Evolutionary conservation across 805 yeast genomes (phyloP).

Genomic region (Candida bentonensis): DNA sequence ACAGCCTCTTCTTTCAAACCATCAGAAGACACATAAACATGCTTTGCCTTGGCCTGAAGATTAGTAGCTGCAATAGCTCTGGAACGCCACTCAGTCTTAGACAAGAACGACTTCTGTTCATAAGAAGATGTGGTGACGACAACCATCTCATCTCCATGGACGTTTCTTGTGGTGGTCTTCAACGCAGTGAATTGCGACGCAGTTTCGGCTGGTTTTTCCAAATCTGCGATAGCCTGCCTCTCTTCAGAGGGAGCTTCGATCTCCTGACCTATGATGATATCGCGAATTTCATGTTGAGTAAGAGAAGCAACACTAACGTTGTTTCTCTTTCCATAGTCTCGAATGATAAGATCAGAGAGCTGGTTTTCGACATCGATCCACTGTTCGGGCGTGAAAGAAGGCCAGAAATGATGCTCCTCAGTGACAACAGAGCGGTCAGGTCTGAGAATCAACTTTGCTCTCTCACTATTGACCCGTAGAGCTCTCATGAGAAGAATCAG

Average conservation of each 20-base stretch:
- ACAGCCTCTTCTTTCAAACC: slow-evolving; percentile 39
- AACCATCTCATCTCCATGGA: slow-evolving; percentile 91
- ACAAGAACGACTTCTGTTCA: slow-evolving; percentile 71
- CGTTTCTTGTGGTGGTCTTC: slow-evolving; percentile 73
- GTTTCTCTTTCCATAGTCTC: slow-evolving; percentile 74
- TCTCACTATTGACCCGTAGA: slow-evolving; percentile 60
- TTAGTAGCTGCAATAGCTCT: slow-evolving; percentile 69
- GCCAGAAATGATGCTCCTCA: slow-evolving; percentile 84
- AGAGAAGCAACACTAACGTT: slow-evolving; percentile 74
- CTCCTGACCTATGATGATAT: slow-evolving; percentile 87
- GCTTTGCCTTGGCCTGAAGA: slow-evolving; percentile 59
- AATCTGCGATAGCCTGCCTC: slow-evolving; percentile 71
- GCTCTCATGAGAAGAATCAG: slow-evolving; percentile 73
- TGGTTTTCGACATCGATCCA: slow-evolving; percentile 87
- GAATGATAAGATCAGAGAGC: slow-evolving; percentile 72
- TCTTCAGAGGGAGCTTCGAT: slow-evolving; percentile 78
- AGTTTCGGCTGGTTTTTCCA: slow-evolving; percentile 29
- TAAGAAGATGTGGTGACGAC: slow-evolving; percentile 85
- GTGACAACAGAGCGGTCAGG: slow-evolving; percentile 63
- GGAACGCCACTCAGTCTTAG: slow-evolving; percentile 83
- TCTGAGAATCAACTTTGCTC: slow-evolving; percentile 57
- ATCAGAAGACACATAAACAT: slow-evolving; percentile 58
- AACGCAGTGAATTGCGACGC: slow-evolving; percentile 49
- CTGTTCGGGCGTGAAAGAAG: slow-evolving; percentile 71
- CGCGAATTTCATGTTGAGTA: slow-evolving; percentile 89